These are phyloP conservation scores for Pyrus communis DNA, from an alignment of 306 rosid genomes.

Conservation along the genomic window DNA sequence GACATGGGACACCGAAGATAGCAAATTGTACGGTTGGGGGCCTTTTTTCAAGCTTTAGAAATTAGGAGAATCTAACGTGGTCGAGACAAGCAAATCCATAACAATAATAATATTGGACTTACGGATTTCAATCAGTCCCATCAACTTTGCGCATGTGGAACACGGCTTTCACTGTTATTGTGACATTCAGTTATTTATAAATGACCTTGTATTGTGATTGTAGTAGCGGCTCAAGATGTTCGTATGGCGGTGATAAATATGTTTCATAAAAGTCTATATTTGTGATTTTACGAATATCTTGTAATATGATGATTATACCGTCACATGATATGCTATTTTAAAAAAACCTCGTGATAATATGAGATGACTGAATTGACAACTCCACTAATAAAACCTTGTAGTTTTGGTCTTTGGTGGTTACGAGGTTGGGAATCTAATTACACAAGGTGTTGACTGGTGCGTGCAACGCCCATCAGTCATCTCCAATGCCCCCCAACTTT, in stretches of 20 bases:
- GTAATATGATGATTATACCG: no score
- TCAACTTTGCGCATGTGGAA: background rate
- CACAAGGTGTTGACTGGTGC: background rate
- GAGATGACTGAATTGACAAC: no score
- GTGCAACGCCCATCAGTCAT: background rate
- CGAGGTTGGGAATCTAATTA: background rate
- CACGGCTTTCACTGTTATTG: no score
- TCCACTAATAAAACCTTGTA: no score
- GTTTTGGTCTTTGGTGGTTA: background rate
- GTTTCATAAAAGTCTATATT: no score
- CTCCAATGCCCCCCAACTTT: no score
- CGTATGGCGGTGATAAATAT: background rate
- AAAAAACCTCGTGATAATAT: no score
- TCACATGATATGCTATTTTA: fast-evolving
- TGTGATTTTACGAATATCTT: no score
- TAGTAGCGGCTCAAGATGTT: background rate
- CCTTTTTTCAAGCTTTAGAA: background rate
- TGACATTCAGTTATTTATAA: no score
- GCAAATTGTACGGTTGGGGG: background rate
- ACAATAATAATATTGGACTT: background rate
- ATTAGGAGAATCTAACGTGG: background rate
- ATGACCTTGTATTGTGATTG: background rate
- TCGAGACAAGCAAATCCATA: background rate
- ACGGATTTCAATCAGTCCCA: background rate
- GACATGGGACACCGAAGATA: background rate